Conservation (phyloP, 176 grass and related monocot species). For the Zizania latifolia region DNA sequence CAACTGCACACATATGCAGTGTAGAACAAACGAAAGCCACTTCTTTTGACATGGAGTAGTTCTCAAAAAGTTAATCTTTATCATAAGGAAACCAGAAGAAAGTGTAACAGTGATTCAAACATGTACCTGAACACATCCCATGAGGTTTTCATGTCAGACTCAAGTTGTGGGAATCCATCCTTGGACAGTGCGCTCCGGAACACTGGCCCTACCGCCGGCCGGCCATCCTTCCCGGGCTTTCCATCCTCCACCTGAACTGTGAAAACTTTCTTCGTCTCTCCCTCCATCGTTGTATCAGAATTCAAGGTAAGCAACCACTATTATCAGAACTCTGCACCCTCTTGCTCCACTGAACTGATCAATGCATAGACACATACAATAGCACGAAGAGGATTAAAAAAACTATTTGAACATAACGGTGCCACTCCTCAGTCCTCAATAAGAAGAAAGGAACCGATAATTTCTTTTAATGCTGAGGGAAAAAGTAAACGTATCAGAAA, state of each 20-base stretch:
- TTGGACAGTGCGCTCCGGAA: constrained; percentile 66
- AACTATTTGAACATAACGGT: background rate
- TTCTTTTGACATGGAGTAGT: background rate
- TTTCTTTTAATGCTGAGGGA: constrained; percentile 1
- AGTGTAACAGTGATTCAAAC: background rate
- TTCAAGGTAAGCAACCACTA: constrained; percentile 13
- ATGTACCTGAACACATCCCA: constrained; percentile 97
- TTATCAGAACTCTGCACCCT: background rate
- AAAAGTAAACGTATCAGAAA: background rate
- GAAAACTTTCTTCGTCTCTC: constrained; percentile 42
- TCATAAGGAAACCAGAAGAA: background rate
- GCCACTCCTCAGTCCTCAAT: background rate
- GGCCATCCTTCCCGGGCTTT: constrained; percentile 57
- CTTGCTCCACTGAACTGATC: background rate
- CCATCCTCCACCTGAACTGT: constrained; percentile 69
- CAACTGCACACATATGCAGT: background rate
- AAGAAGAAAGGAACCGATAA: background rate
- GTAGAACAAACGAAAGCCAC: background rate
- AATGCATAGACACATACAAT: background rate
- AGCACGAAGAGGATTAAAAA: background rate
- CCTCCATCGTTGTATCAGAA: constrained; percentile 20
- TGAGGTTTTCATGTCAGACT: constrained; percentile 66
- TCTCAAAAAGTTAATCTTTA: background rate
- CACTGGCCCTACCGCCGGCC: constrained; percentile 60
- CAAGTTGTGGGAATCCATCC: constrained; percentile 59